Percentiles rank a stretch among this genome's conserved stretches.
Conservation (phyloP, 371 early-diverging fungal species). For the Lichtheimia ramosa region DNA sequence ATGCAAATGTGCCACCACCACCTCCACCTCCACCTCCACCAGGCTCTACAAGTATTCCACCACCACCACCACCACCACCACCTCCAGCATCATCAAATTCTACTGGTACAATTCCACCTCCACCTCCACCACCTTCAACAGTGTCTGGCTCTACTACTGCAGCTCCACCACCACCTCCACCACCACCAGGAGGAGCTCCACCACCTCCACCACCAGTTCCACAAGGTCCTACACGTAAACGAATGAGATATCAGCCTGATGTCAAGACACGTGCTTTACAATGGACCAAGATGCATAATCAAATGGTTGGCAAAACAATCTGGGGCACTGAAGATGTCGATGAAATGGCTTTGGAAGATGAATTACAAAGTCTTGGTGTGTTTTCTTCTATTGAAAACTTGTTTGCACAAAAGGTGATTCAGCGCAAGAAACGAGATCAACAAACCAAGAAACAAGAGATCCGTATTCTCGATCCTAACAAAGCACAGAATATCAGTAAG, state of each 20-base stretch:
- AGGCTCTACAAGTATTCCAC: slow-evolving; percentile 6
- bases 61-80: slow-evolving; percentile 18
- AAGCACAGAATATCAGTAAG: slow-evolving; percentile 76
- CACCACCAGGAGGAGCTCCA: slow-evolving; percentile 21
- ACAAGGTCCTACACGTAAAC: slow-evolving; percentile 49
- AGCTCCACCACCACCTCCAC: slow-evolving; percentile 37
- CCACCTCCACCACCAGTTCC: slow-evolving; percentile 47
- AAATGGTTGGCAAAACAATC: slow-evolving; percentile 56
- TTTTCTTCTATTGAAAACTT: slow-evolving; percentile 71
- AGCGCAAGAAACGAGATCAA: slow-evolving; percentile 32
- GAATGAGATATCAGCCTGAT: slow-evolving; percentile 62
- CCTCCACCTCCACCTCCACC: slow-evolving; percentile 11
- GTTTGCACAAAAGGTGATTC: slow-evolving; percentile 72
- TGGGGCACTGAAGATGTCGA: slow-evolving; percentile 56
- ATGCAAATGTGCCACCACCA: slow-evolving; percentile 5
- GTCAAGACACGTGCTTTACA: slow-evolving; percentile 83
- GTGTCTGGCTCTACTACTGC: neutral
- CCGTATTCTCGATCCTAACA: slow-evolving; percentile 72
- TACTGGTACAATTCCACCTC: neutral
- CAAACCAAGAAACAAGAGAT: slow-evolving; percentile 51
- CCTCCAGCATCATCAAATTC: neutral
- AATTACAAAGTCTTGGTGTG: slow-evolving; percentile 54
- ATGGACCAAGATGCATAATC: slow-evolving; percentile 82
- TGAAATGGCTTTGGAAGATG: slow-evolving; percentile 54
- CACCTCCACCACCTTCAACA: slow-evolving; percentile 15